phyloP scores from a whole-genome alignment of 2,329 filamentous ascomycete genomes.

The Cladophialophora immunda region DNA sequence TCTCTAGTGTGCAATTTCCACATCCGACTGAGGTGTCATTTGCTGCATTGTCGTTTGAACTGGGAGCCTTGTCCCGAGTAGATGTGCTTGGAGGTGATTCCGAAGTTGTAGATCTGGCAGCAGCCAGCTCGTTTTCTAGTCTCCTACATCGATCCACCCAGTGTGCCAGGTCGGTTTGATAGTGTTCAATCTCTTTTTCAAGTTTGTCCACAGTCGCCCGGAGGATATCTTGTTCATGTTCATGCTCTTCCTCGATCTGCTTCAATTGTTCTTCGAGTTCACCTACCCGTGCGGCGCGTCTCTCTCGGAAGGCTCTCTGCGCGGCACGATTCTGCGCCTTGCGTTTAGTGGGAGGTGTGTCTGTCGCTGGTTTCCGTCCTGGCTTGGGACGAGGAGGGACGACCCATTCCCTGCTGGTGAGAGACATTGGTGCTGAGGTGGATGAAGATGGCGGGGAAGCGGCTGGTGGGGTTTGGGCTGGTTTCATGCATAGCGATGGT shows the following conservation, averaged over 20 bases:
- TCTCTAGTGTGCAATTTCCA: slow-evolving; percentile 69
- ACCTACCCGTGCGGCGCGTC: slow-evolving; percentile 82
- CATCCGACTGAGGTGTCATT: slow-evolving; percentile 65
- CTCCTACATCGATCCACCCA: slow-evolving; percentile 65
- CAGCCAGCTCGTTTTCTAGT: slow-evolving; percentile 67
- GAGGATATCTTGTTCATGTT: slow-evolving; percentile 59
- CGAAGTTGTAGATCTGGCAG: slow-evolving; percentile 48
- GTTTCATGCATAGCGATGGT: slow-evolving; percentile 41
- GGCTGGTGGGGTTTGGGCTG: slow-evolving; percentile 35
- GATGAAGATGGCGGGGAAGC: slow-evolving; percentile 47
- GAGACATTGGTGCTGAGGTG: slow-evolving; percentile 55
- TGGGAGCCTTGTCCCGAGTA: slow-evolving; percentile 52
- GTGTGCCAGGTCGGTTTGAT: slow-evolving; percentile 60
- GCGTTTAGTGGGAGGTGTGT: slow-evolving; percentile 90
- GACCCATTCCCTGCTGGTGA: slow-evolving; percentile 86
- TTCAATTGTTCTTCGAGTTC: slow-evolving; percentile 66
- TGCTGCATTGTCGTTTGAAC: slow-evolving; percentile 38
- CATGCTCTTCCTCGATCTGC: slow-evolving; percentile 57
- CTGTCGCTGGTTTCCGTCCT: slow-evolving; percentile 90
- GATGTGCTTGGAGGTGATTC: slow-evolving; percentile 44
- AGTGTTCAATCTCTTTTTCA: slow-evolving; percentile 72
- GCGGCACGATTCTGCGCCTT: slow-evolving; percentile 95
- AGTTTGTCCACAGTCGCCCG: slow-evolving; percentile 64
- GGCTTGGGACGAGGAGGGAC: slow-evolving; percentile 86
- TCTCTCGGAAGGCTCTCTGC: slow-evolving; percentile 87